Evolutionary conservation across 352 stramenopile species (phyloP).

Genomic region (Phytophthora constricta): DNA sequence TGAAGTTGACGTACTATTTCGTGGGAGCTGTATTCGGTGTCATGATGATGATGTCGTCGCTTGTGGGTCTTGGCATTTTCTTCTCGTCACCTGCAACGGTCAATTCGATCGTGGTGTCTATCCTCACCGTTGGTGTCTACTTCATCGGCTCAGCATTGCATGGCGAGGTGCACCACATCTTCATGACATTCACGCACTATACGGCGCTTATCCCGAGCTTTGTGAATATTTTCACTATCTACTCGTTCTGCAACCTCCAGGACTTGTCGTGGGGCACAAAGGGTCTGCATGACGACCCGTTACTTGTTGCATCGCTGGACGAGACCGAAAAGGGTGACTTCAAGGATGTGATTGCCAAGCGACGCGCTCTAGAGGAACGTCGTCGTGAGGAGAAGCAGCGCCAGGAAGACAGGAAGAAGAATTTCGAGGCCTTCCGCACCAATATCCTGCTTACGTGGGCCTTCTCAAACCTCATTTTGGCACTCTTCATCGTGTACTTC

Average conservation of each 20-base stretch:
- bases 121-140: slow-evolving; percentile 81
- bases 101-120: slow-evolving; percentile 63
- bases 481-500: slow-evolving; percentile 78
- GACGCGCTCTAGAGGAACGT: slow-evolving; percentile 72
- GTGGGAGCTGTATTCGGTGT: slow-evolving; percentile 71
- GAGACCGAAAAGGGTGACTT: slow-evolving; percentile 83
- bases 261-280: slow-evolving; percentile 90
- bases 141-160: slow-evolving; percentile 84
- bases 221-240: slow-evolving; percentile 91
- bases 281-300: slow-evolving; percentile 64
- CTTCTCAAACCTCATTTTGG: slow-evolving; percentile 85
- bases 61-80: slow-evolving; percentile 78
- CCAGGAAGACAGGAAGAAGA: slow-evolving; percentile 72
- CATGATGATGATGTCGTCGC: slow-evolving; percentile 83
- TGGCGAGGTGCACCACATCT: slow-evolving; percentile 83
- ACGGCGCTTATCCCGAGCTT: slow-evolving; percentile 87
- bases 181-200: slow-evolving; percentile 90
- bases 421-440: slow-evolving; percentile 86
- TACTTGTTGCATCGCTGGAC: slow-evolving; percentile 45
- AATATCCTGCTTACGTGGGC: slow-evolving; percentile 84
- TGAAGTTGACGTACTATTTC: slow-evolving; percentile 88
- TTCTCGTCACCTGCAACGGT: slow-evolving; percentile 64
- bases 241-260: slow-evolving; percentile 91
- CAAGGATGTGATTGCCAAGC: slow-evolving; percentile 85
- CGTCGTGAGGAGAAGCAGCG: slow-evolving; percentile 62